A percentile compares a stretch with the other conserved stretches of the same genome.
phyloP scores from a whole-genome alignment of 441 rosid species.

The Brassica balearica region DNA sequence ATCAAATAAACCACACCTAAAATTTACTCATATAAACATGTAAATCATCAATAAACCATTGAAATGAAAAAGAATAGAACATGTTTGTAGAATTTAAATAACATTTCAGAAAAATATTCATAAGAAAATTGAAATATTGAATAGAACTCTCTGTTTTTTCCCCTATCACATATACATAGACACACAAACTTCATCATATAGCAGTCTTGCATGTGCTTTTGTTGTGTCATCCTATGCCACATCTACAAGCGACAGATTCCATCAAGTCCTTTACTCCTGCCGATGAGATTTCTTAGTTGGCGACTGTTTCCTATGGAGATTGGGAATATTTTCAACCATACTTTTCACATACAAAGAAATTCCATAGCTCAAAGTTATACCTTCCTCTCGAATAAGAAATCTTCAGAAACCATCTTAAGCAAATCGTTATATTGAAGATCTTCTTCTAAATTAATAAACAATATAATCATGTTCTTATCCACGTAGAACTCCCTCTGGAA shows the following conservation, averaged over 20 bases:
- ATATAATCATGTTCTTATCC: too few relatives aligned
- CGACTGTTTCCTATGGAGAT: too few relatives aligned
- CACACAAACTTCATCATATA: neutral
- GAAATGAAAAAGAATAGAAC: neutral
- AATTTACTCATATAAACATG: neutral
- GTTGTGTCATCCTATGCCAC: neutral
- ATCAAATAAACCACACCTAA: neutral
- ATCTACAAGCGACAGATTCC: neutral
- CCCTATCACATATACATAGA: neutral
- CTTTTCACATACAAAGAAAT: too few relatives aligned
- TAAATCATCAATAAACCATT: conserved; percentile 1
- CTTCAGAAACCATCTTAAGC: too few relatives aligned
- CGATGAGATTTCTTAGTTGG: too few relatives aligned
- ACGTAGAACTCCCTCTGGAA: too few relatives aligned
- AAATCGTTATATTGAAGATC: too few relatives aligned
- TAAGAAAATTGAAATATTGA: neutral
- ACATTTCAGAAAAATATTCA: neutral
- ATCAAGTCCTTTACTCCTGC: too few relatives aligned
- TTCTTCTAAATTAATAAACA: too few relatives aligned
- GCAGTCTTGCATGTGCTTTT: neutral
- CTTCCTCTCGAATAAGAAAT: too few relatives aligned
- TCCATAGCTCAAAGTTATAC: too few relatives aligned
- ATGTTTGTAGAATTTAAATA: neutral
- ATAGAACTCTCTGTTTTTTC: neutral
- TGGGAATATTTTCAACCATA: too few relatives aligned